These are phyloP conservation scores for Blastocystis sp. DNA, from an alignment of 352 stramenopile species.

Conservation along the genomic window DNA sequence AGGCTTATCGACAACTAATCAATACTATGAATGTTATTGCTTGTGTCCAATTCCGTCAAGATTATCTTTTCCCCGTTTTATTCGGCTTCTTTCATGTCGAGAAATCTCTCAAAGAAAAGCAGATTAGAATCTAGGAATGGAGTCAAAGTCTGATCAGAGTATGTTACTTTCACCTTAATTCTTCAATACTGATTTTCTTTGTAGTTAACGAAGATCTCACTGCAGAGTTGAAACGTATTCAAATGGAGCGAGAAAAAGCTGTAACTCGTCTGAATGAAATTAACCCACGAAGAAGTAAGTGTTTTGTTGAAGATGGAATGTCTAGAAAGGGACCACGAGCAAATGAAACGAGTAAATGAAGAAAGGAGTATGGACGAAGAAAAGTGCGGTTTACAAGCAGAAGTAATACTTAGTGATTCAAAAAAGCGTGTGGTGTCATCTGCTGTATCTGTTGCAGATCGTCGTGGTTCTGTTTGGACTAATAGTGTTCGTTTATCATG, in stretches of 20 bases:
- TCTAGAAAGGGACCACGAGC: slow-evolving; percentile 39
- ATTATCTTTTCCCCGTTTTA: background rate
- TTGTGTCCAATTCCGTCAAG: background rate
- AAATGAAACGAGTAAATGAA: background rate
- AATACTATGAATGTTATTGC: too few relatives aligned
- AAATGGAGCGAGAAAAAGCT: slow-evolving; percentile 49
- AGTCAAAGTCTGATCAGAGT: background rate
- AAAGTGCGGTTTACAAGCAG: background rate
- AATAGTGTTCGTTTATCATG: background rate
- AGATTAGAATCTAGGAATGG: background rate
- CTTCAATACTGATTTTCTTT: background rate
- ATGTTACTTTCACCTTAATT: background rate
- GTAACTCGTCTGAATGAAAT: slow-evolving; percentile 36
- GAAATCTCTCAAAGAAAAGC: background rate
- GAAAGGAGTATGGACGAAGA: background rate
- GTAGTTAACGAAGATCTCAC: slow-evolving; percentile 40
- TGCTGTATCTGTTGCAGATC: background rate
- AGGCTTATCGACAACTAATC: too few relatives aligned
- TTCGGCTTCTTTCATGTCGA: background rate
- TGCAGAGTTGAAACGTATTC: slow-evolving; percentile 2
- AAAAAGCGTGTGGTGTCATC: slow-evolving; percentile 48
- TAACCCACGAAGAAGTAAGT: slow-evolving; percentile 23
- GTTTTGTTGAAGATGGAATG: background rate
- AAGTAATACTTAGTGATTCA: background rate
- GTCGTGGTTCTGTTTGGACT: background rate